Evolutionary conservation across 352 stramenopile species (phyloP).

Genomic region (Peronospora destructor): DNA sequence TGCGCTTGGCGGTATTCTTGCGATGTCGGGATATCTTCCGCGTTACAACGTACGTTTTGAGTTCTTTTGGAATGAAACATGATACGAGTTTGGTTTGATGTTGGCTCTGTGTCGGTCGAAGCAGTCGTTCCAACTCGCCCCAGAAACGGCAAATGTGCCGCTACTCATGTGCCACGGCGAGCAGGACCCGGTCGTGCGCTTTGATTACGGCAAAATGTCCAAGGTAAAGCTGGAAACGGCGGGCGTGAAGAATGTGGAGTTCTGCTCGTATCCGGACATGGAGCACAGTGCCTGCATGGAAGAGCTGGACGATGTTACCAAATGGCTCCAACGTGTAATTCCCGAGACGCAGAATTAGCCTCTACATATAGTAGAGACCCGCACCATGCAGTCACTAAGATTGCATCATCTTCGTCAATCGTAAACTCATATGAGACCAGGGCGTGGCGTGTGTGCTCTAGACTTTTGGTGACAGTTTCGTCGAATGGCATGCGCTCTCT

Average conservation of each 20-base stretch:
- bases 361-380: background rate
- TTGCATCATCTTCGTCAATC: background rate
- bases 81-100: background rate
- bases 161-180: conserved; percentile 79
- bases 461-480: no score
- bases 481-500: no score
- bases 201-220: conserved; percentile 53
- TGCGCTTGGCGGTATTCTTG: conserved; percentile 55
- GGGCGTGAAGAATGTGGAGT: conserved; percentile 53
- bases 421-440: background rate
- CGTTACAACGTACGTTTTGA: conserved; percentile 32
- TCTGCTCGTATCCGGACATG: conserved; percentile 60
- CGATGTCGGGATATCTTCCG: conserved; percentile 71
- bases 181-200: conserved; percentile 50
- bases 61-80: no score
- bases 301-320: conserved; percentile 59
- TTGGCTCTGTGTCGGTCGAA: background rate
- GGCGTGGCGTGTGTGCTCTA: no score
- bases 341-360: conserved; percentile 22
- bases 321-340: conserved; percentile 55
- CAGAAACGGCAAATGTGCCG: conserved; percentile 52
- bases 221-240: conserved; percentile 47
- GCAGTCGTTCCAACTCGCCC: conserved; percentile 43
- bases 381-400: background rate
- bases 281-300: conserved; percentile 54